phyloP scores from a whole-genome alignment of 1,139 yeast genomes.

The Zygotorulaspora mrakii region DNA sequence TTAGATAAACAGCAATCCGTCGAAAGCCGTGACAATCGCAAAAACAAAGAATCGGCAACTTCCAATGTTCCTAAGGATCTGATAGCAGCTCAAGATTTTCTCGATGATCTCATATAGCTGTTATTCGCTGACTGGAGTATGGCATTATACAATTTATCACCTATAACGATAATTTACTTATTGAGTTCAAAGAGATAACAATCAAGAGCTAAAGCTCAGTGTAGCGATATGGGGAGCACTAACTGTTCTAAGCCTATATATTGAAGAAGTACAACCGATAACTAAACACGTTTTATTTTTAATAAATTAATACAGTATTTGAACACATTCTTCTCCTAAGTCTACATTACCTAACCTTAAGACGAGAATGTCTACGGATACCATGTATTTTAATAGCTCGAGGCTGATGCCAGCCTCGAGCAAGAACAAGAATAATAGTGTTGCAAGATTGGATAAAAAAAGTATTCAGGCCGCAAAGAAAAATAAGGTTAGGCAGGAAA shows the following conservation, averaged over 20 bases:
- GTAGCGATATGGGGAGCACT: too few species aligned
- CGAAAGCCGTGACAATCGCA: slow-evolving; percentile 2
- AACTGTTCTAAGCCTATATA: too few species aligned
- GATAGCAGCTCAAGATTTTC: slow-evolving; percentile 29
- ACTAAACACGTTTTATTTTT: too few species aligned
- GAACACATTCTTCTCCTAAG: too few species aligned
- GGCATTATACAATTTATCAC: too few species aligned
- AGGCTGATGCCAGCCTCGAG: slow-evolving; percentile 31
- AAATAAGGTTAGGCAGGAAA: slow-evolving; percentile 19
- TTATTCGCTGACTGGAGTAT: too few species aligned
- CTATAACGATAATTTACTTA: too few species aligned
- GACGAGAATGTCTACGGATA: slow-evolving; percentile 33
- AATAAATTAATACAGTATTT: too few species aligned
- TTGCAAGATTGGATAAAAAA: slow-evolving; percentile 15
- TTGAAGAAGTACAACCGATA: too few species aligned
- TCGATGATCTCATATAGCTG: slow-evolving; percentile 27
- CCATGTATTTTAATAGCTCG: slow-evolving; percentile 36
- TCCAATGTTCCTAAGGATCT: slow-evolving; percentile 24
- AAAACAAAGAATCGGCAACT: background rate
- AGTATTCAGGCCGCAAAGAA: slow-evolving; percentile 14
- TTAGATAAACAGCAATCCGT: background rate
- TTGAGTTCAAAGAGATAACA: too few species aligned
- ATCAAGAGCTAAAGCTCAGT: too few species aligned
- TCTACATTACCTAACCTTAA: too few species aligned
- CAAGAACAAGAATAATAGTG: slow-evolving; percentile 25